Percentiles rank a stretch among this genome's conserved stretches.
These are phyloP conservation scores for Blastobotrys proliferans DNA, from an alignment of 1,139 yeast species.

Conservation along the genomic window DNA sequence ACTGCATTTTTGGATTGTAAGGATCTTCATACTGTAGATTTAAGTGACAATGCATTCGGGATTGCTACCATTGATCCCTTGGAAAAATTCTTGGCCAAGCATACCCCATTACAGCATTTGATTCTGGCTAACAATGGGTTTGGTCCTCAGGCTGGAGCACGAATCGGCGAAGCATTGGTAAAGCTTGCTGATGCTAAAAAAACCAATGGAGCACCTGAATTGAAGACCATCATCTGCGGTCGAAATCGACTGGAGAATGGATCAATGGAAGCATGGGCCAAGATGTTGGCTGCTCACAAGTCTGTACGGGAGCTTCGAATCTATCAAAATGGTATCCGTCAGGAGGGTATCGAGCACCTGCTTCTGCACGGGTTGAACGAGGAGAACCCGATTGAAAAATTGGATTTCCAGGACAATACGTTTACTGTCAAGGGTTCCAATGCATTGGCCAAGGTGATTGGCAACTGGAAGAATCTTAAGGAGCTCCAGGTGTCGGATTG, in stretches of 20 bases:
- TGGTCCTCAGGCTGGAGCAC: constrained; percentile 96
- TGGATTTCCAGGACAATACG: constrained; percentile 94
- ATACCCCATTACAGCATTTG: constrained; percentile 76
- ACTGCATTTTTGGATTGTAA: constrained; percentile 69
- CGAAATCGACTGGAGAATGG: constrained; percentile 96
- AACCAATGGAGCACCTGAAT: constrained; percentile 36
- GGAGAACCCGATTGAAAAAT: constrained; percentile 56
- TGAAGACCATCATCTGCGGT: constrained; percentile 87
- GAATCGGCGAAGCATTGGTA: constrained; percentile 82
- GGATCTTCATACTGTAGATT: constrained; percentile 65
- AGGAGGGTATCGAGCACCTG: constrained; percentile 77
- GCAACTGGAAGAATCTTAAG: constrained; percentile 52
- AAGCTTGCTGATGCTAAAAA: constrained; percentile 64
- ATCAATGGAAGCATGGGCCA: constrained; percentile 57
- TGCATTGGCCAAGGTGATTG: constrained; percentile 60
- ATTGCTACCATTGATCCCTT: constrained; percentile 90
- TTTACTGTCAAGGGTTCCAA: constrained; percentile 79
- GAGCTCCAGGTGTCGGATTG: constrained; percentile 91
- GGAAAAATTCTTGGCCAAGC: constrained; percentile 70
- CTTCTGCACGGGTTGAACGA: constrained; percentile 65
- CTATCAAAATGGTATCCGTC: constrained; percentile 96
- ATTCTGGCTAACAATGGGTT: constrained; percentile 91
- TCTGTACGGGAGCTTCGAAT: constrained; percentile 70
- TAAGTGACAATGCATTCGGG: constrained; percentile 96
- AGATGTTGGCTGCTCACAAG: constrained; percentile 73